Base-by-base conservation (phyloP, 768 basidiomycete genomes). In the Amanita rubescens region DNA sequence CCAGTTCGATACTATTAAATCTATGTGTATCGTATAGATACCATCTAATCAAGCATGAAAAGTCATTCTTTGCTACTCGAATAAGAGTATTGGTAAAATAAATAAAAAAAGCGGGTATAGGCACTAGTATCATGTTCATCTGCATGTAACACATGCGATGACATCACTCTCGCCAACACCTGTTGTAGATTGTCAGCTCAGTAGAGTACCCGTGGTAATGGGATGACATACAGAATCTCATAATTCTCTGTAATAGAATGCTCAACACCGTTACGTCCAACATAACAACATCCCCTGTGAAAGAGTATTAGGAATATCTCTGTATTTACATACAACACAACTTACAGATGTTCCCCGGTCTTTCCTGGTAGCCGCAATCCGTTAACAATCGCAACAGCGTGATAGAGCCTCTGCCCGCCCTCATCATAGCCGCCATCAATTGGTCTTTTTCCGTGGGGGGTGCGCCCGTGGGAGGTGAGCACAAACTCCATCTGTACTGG, bases 351-450 rank as follows among this genome's bases (percentile, higher is more conserved):
- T 55, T 77, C 71, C 1, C 79, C 83, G 0, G 82, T 78, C 69
- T 90, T 90, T 34, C 87, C 88, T 4, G 87, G 87, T n/a, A 90
- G 81, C 34, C 60, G 69, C 11, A 81, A 62, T 0, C 77, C 79
- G 32, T 75, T 64, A 44, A 87, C 67, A 1, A 55, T 55, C 3
- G 73, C 83, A 24, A 82, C 61, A 0, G 80, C 88, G 62, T 91
- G 89, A 57, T 85, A 90, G 42, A 90, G 68, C 63, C 78, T 80
- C 7, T 62, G 65, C 1, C 86, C 87, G 55, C 71, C 65, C 32
- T 87, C 82, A 67, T 91, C 89, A 57, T 87, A 87, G 1, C 85
- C 87, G 1, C 87, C 90, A 59, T 85, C 81, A 15, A 90, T 73
- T 0, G 84, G 83, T 12, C 70, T 65, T 32, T 81, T 71, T 4